phyloP scores from a whole-genome alignment of 2,329 filamentous ascomycete species.

The Aureobasidium lini region DNA sequence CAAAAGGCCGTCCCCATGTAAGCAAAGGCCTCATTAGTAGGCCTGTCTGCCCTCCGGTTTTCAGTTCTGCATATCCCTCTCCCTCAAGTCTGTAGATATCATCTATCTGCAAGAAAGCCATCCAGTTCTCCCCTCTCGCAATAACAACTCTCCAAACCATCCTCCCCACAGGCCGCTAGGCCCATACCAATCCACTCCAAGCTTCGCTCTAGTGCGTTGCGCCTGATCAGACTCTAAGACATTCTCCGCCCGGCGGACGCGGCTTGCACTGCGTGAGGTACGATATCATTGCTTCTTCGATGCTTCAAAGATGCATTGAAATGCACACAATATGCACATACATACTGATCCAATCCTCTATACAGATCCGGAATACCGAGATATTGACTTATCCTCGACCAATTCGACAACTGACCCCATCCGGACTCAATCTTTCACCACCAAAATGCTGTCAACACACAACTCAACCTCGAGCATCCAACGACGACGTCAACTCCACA shows the following conservation, averaged over 20 bases:
- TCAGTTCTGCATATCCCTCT: conserved; percentile 2
- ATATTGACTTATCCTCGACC: conserved; percentile 26
- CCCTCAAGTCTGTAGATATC: not conserved
- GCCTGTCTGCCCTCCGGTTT: not conserved
- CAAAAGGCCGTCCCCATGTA: not conserved
- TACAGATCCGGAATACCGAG: conserved; percentile 26
- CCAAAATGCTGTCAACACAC: conserved; percentile 66
- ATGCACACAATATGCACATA: conserved; percentile 41
- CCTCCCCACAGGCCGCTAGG: not conserved
- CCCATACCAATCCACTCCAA: not conserved
- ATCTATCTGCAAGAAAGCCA: conserved; percentile 6
- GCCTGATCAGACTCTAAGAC: conserved; percentile 8
- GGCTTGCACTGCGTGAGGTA: conserved; percentile 82
- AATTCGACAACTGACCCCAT: conserved; percentile 33
- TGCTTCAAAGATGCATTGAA: conserved; percentile 14
- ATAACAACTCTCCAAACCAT: not conserved
- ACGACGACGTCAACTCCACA: conserved; percentile 66
- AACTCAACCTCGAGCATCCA: conserved; percentile 64
- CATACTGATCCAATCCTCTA: not conserved
- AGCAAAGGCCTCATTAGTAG: conserved; percentile 14
- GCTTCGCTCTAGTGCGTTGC: conserved; percentile 4
- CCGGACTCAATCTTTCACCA: conserved; percentile 52
- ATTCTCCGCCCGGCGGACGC: conserved; percentile 62
- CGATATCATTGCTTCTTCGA: conserved; percentile 18
- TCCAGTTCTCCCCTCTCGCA: not conserved